Percentiles rank a stretch among this genome's conserved stretches.
phyloP scores from a whole-genome alignment of 495 filamentous ascomycete species.

The Darksidea phi region DNA sequence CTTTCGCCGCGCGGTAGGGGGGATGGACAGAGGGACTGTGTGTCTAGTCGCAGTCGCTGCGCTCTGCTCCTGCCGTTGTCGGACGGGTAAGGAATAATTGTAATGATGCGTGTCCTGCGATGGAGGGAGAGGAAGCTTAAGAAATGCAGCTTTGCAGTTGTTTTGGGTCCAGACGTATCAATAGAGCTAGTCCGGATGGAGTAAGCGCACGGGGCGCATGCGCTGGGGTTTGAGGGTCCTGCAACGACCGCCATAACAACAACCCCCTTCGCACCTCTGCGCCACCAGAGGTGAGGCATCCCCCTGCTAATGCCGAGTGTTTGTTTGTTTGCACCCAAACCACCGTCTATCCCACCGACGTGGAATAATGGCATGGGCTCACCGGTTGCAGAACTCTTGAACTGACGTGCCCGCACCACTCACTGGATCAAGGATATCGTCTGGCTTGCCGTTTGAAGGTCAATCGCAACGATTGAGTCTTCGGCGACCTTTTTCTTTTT shows the following conservation, averaged over 20 bases:
- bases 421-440: too few relatives aligned
- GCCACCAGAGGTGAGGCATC: neutral
- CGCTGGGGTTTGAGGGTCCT: neutral
- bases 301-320: neutral
- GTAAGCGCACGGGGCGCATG: neutral
- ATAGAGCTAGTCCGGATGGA: neutral
- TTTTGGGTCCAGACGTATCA: neutral
- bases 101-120: constrained; percentile 29
- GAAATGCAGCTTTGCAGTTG: constrained; percentile 1
- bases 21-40: constrained; percentile 1
- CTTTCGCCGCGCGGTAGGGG: constrained; percentile 6
- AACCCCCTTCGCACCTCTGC: neutral
- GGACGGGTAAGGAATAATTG: constrained; percentile 24
- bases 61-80: neutral
- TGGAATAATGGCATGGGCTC: too few relatives aligned
- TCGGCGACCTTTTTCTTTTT: too few relatives aligned
- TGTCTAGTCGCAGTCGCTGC: constrained; percentile 9
- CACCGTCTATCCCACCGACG: too few relatives aligned
- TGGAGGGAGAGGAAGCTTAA: constrained; percentile 10
- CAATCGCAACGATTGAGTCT: too few relatives aligned
- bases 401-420: too few relatives aligned
- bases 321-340: neutral
- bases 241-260: neutral
- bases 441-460: too few relatives aligned
- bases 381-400: too few relatives aligned